Percentiles rank a stretch among this genome's conserved stretches.
These are phyloP conservation scores for Ramaria rubella DNA, from an alignment of 768 basidiomycete genomes.

Conservation along the genomic window DNA sequence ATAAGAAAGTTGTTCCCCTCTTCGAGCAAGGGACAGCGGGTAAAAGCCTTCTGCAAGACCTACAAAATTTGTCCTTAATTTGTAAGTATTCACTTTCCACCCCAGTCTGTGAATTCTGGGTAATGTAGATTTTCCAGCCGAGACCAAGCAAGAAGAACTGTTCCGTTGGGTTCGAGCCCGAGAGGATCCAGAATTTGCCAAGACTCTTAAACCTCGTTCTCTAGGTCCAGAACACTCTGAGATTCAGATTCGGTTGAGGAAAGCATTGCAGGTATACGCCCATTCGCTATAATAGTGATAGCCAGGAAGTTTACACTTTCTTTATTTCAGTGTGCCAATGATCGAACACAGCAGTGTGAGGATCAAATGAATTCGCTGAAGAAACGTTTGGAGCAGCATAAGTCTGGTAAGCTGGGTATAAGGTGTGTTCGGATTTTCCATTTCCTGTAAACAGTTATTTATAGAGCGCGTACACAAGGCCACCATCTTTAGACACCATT, in stretches of 20 bases:
- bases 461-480: slow-evolving; percentile 35
- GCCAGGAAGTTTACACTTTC: no score
- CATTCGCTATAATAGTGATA: no score
- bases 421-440: slow-evolving; percentile 40
- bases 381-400: slow-evolving; percentile 56
- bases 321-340: slow-evolving; percentile 51
- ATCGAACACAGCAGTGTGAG: slow-evolving; percentile 75
- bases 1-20: slow-evolving; percentile 46
- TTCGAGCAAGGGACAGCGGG: slow-evolving; percentile 37
- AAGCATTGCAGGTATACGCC: slow-evolving; percentile 57
- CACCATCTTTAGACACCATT: slow-evolving; percentile 80
- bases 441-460: not conserved
- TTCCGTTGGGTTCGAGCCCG: slow-evolving; percentile 71
- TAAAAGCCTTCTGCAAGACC: slow-evolving; percentile 40
- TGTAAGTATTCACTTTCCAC: no score
- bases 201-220: slow-evolving; percentile 64
- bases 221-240: slow-evolving; percentile 87
- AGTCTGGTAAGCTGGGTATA: slow-evolving; percentile 53
- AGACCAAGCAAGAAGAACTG: slow-evolving; percentile 79
- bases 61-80: slow-evolving; percentile 63
- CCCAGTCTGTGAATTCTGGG: no score
- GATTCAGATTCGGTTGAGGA: slow-evolving; percentile 69
- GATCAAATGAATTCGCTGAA: slow-evolving; percentile 62
- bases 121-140: slow-evolving; percentile 40
- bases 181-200: slow-evolving; percentile 71